These are phyloP conservation scores for Gillenia trifoliata DNA, from an alignment of 306 rosid genomes.

Conservation along the genomic window DNA sequence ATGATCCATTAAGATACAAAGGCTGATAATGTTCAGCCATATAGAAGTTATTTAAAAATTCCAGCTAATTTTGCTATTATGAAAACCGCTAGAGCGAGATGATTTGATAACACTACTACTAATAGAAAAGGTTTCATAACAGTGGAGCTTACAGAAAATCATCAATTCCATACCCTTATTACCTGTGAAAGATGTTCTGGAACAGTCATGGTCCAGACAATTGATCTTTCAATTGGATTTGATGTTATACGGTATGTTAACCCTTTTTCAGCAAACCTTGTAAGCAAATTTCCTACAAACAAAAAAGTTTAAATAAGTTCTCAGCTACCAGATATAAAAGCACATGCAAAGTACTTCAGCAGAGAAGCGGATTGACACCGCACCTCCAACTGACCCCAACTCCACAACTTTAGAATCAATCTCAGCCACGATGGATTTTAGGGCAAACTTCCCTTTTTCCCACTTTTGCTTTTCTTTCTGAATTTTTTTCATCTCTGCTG, in stretches of 20 bases:
- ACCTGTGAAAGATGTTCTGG: constrained; percentile 87
- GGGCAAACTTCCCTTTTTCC: constrained; percentile 86
- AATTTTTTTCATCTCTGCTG: constrained; percentile 63
- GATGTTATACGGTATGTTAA: constrained; percentile 70
- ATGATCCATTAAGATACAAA: not conserved
- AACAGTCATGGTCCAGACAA: constrained; percentile 80
- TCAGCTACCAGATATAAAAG: constrained; percentile 2
- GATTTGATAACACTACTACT: not conserved
- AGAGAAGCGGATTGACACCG: constrained; percentile 3
- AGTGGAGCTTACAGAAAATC: not conserved
- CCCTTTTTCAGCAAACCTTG: constrained; percentile 87
- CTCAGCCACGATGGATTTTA: constrained; percentile 78
- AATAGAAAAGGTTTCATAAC: too few relatives aligned
- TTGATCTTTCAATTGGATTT: constrained; percentile 77
- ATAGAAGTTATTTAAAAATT: not conserved
- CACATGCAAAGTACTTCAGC: not conserved
- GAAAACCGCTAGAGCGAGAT: not conserved
- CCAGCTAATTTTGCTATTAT: not conserved
- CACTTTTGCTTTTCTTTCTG: constrained; percentile 84
- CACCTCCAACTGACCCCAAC: constrained; percentile 87
- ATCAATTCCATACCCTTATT: constrained; percentile 12
- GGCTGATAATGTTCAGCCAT: not conserved
- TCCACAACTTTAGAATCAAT: constrained; percentile 85
- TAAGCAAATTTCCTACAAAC: constrained; percentile 75
- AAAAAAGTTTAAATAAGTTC: constrained; percentile 11